Evolutionary conservation across 2,329 filamentous ascomycete species (phyloP), one percentile per base, ranked within the genome.

Genomic region (Trichoderma lentiforme): DNA sequence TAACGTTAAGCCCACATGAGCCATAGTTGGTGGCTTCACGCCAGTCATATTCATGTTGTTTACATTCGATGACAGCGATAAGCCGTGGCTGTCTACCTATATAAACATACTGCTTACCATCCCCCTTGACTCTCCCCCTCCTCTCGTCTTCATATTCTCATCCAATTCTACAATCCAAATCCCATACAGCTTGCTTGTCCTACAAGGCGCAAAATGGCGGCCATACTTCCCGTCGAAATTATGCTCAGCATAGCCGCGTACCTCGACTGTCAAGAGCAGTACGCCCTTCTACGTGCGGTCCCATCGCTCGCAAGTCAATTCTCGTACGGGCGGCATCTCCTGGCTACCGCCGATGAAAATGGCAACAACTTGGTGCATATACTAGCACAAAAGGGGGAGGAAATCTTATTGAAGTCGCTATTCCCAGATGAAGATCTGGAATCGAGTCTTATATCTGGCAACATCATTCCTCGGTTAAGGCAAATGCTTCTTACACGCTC

Each of bases 281-380:
- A 57, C 43, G 6, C 43, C 3, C 32, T 70, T 18, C 15, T 70
- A 36, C 15, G 58, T 3, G 57, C 21, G 3, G 5, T n/a, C 12
- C 68, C 68, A 7, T 39, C 3, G 6, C 47, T 70, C 9, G 58
- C 68, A 15, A 26, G 47, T 32, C n/a, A 70, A 28, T 30, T 70
- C 21, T 18, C 43, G n/a, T 69, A 69, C 32, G 24, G n/a, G 14
- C 57, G 43, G 12, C 58, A 63, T 39, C 39, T 70, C 36, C n/a
- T 62, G 12, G 32, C 67, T 9, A 39, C 39, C 3, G 6, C 18
- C 6, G 66, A 69, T 26, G 24, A 30, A 5, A 26, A 60, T 26
- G 66, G 66, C 66, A 61, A 69, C 36, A 69, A 26, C n/a, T 26
- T 69, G 28, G 56, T 69, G 56, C 66, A 69, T 61, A 60, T 69